Conservation (phyloP, 2,329 filamentous ascomycete genomes). For the Nothophaeocryptopus gaeumannii region DNA sequence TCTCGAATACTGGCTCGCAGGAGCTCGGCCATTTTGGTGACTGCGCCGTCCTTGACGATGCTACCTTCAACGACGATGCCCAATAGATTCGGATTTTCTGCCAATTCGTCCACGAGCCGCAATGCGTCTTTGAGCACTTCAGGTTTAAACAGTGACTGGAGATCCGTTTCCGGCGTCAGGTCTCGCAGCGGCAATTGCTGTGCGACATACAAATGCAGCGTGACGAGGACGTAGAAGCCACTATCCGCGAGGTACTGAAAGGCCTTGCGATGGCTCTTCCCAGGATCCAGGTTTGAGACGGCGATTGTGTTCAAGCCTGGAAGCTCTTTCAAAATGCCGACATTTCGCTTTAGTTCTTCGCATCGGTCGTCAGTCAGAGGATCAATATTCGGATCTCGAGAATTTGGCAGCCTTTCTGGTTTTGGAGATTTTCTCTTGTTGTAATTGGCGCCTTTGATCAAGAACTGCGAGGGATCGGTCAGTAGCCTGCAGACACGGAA, state of each 20-base stretch:
- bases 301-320: conserved; percentile 21
- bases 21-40: conserved; percentile 19
- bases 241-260: conserved; percentile 18
- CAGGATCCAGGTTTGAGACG: conserved; percentile 12
- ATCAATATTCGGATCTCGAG: conserved; percentile 8
- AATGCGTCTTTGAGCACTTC: conserved; percentile 11
- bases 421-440: conserved; percentile 1
- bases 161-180: conserved; percentile 7
- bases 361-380: conserved; percentile 17
- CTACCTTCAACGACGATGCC: conserved; percentile 16
- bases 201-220: conserved; percentile 8
- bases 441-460: conserved; percentile 27
- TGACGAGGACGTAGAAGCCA: conserved; percentile 24
- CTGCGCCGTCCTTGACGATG: neutral
- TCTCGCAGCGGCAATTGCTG: neutral
- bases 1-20: conserved; percentile 21
- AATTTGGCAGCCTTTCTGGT: neutral
- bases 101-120: conserved; percentile 17
- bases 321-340: conserved; percentile 18
- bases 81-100: conserved; percentile 20
- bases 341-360: conserved; percentile 17
- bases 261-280: conserved; percentile 14
- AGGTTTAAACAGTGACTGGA: conserved; percentile 8
- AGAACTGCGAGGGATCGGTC: conserved; percentile 12
- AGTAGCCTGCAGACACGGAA: neutral